Percentiles rank a stretch among this genome's conserved stretches.
Conservation (phyloP, 192 early-diverging fungal species). For the Lunasporangiospora selenospora region DNA sequence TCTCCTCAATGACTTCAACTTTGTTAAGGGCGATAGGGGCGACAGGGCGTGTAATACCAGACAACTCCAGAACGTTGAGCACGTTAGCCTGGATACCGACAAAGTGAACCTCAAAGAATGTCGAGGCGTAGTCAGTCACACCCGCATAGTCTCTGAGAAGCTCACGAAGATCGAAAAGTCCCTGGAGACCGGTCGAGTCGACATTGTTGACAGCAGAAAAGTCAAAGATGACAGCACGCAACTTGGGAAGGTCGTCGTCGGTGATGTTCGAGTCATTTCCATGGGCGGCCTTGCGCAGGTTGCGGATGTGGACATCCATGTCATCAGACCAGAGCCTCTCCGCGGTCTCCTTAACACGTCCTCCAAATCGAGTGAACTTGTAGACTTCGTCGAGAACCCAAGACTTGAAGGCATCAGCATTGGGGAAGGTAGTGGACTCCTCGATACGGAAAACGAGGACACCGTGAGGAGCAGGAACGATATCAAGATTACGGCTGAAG, state of each 20-base stretch:
- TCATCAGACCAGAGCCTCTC: conserved; percentile 69
- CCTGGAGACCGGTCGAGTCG: conserved; percentile 83
- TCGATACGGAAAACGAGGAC: conserved; percentile 75
- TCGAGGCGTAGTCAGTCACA: conserved; percentile 26
- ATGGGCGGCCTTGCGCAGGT: conserved; percentile 34
- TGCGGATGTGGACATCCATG: conserved; percentile 38
- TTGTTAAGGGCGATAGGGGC: conserved; percentile 16
- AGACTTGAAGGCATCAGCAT: conserved; percentile 51
- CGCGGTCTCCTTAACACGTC: conserved; percentile 50
- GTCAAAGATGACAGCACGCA: conserved; percentile 83
- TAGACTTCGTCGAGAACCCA: conserved; percentile 61
- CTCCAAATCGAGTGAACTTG: conserved; percentile 52
- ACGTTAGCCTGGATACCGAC: conserved; percentile 44
- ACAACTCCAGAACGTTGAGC: conserved; percentile 25
- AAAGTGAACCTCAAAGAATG: conserved; percentile 52
- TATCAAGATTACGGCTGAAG: conserved; percentile 21
- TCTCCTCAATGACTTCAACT: conserved; percentile 26
- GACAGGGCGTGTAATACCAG: conserved; percentile 41
- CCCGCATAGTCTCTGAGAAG: conserved; percentile 45
- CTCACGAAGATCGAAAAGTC: conserved; percentile 65
- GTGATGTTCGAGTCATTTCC: conserved; percentile 23
- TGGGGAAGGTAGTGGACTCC: conserved; percentile 75
- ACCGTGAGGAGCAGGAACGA: conserved; percentile 59
- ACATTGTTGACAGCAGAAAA: conserved; percentile 79
- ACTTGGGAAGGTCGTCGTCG: conserved; percentile 55